Percentiles rank a stretch among this genome's conserved stretches.
Evolutionary conservation across 169 alveolate genomes (phyloP).

Genomic region (Plasmodium inui): DNA sequence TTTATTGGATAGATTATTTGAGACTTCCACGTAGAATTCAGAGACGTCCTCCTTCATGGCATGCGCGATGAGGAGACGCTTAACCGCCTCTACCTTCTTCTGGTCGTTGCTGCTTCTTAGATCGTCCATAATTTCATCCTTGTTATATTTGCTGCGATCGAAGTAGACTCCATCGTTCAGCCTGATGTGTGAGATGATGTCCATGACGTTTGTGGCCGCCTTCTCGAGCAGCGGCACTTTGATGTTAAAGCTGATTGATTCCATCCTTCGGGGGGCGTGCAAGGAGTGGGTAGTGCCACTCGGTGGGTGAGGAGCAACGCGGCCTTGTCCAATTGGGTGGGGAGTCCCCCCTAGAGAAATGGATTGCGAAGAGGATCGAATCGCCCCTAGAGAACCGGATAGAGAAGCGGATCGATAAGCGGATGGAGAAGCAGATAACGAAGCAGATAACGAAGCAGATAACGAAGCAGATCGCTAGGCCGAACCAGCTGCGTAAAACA

Average conservation of each 20-base stretch:
- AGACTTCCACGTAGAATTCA: conserved; percentile 84
- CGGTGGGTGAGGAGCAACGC: neutral
- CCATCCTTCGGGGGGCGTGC: conserved; percentile 4
- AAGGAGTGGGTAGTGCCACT: neutral
- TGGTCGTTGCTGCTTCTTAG: conserved; percentile 76
- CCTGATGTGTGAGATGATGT: conserved; percentile 60
- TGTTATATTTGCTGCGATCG: conserved; percentile 51
- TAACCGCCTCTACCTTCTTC: conserved; percentile 84
- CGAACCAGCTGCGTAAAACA: too few species aligned
- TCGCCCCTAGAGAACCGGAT: too few species aligned
- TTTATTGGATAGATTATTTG: conserved; percentile 83
- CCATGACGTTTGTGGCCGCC: conserved; percentile 77
- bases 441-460: too few species aligned
- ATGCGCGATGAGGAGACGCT: conserved; percentile 83
- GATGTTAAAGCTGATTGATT: neutral
- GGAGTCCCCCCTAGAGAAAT: neutral
- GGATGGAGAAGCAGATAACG: neutral
- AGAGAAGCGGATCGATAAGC: neutral
- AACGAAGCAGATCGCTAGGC: too few species aligned
- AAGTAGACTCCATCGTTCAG: conserved; percentile 74
- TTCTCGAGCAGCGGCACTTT: conserved; percentile 74
- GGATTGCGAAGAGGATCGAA: too few species aligned
- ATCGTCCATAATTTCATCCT: conserved; percentile 38
- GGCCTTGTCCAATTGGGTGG: neutral
- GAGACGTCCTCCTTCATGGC: conserved; percentile 84